Evolutionary conservation across 2,329 filamentous ascomycete species (phyloP).

Genomic region (Gnomoniopsis sp.): DNA sequence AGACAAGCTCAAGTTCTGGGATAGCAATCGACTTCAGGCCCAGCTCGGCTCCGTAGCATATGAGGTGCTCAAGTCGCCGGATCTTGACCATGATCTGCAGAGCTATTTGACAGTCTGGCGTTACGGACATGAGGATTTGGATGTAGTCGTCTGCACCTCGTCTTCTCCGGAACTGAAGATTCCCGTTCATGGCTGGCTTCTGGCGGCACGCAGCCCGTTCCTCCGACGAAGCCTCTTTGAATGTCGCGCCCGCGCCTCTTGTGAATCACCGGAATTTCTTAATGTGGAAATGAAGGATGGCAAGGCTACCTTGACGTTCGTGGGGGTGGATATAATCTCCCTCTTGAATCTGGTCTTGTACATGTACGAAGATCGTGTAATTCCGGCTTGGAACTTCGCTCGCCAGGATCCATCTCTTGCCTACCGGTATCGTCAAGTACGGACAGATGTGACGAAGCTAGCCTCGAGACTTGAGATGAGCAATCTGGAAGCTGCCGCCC

Average conservation of each 20-base stretch:
- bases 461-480: constrained; percentile 67
- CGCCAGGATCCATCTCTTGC: constrained; percentile 63
- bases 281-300: constrained; percentile 50
- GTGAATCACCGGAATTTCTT: constrained; percentile 58
- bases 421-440: constrained; percentile 73
- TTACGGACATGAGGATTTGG: constrained; percentile 38
- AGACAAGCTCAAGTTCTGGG: constrained; percentile 40
- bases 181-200: constrained; percentile 78
- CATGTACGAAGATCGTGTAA: constrained; percentile 72
- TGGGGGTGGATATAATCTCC: constrained; percentile 70
- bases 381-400: constrained; percentile 85
- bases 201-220: constrained; percentile 69
- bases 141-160: constrained; percentile 50
- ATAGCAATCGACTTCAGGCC: constrained; percentile 43
- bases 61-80: constrained; percentile 57
- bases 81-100: constrained; percentile 62
- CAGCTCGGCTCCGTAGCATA: constrained; percentile 48
- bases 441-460: constrained; percentile 84
- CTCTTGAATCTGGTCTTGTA: constrained; percentile 78
- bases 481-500: constrained; percentile 72
- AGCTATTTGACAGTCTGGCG: constrained; percentile 43
- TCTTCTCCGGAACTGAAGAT: constrained; percentile 66
- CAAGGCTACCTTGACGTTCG: constrained; percentile 60
- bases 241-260: constrained; percentile 51
- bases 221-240: constrained; percentile 61